phyloP scores from a whole-genome alignment of 1,284 basidiomycete species.

The Ceratorhiza oryzae-sativae region DNA sequence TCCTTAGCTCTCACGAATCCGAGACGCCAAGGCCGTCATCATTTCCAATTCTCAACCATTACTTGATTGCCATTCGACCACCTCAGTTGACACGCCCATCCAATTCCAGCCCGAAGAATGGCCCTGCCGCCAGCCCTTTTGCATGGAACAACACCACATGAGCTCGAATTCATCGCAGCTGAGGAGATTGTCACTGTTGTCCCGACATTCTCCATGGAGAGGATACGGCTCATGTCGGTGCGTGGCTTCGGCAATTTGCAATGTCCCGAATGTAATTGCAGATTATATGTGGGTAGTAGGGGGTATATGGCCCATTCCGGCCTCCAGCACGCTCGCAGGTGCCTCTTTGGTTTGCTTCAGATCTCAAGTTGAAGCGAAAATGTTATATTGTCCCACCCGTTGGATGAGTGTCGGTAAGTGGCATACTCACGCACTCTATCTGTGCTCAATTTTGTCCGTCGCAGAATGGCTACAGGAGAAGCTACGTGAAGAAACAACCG shows the following conservation, averaged over 20 bases:
- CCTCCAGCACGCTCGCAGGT: conserved; percentile 84
- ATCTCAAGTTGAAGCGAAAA: conserved; percentile 92
- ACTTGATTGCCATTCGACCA: background rate
- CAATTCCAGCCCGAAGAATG: conserved; percentile 55
- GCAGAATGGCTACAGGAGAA: conserved; percentile 80
- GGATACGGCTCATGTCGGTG: conserved; percentile 86
- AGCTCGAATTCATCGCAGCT: conserved; percentile 85
- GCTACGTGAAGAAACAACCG: conserved; percentile 73
- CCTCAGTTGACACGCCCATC: background rate
- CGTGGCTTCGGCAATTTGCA: conserved; percentile 44
- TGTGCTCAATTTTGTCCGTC: background rate
- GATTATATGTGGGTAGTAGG: conserved; percentile 56
- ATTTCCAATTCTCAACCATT: background rate
- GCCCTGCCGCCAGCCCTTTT: conserved; percentile 63
- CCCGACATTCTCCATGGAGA: conserved; percentile 86
- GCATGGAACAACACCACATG: conserved; percentile 72
- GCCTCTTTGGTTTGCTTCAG: conserved; percentile 94
- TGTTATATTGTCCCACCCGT: conserved; percentile 87
- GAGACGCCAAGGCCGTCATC: background rate
- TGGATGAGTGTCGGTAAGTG: conserved; percentile 87
- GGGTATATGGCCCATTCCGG: conserved; percentile 89
- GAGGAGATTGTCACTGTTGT: conserved; percentile 83
- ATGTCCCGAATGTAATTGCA: conserved; percentile 12
- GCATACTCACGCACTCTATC: background rate
- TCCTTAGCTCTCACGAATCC: background rate